Percentiles rank a stretch among this genome's conserved stretches.
These are phyloP conservation scores for Astrothelium macrocarpum DNA, from an alignment of 495 filamentous ascomycete species.

Conservation along the genomic window DNA sequence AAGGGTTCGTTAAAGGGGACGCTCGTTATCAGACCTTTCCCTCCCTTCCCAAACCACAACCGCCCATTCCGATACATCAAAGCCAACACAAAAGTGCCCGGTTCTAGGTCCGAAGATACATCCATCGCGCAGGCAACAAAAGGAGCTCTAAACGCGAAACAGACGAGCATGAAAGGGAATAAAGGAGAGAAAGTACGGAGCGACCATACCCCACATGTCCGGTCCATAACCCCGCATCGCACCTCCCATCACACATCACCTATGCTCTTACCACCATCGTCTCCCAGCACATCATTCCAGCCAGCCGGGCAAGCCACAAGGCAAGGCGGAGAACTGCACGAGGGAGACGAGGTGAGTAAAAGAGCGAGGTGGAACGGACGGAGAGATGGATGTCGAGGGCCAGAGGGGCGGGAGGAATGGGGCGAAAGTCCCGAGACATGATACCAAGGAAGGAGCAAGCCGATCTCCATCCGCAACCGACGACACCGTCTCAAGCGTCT, in stretches of 20 bases:
- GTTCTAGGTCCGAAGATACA: not conserved
- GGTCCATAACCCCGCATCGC: not conserved
- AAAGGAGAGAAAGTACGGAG: not conserved
- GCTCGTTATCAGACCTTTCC: not conserved
- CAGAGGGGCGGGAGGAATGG: slow-evolving; percentile 5
- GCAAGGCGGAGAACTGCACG: not conserved
- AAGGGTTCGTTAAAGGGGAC: not conserved
- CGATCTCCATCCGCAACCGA: not conserved
- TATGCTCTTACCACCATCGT: not conserved
- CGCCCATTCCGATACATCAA: not conserved
- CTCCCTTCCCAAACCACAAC: not conserved
- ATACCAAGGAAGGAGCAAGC: slow-evolving; percentile 7
- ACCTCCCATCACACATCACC: not conserved
- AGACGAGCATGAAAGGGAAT: not conserved
- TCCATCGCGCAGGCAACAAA: not conserved
- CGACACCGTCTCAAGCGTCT: not conserved
- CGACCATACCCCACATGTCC: slow-evolving; percentile 5
- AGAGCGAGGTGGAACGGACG: not conserved
- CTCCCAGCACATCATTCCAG: not conserved
- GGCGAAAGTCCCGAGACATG: slow-evolving; percentile 3
- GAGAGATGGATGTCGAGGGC: not conserved
- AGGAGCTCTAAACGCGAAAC: not conserved
- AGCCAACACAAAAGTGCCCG: not conserved
- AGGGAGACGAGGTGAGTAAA: not conserved
- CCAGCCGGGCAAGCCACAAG: slow-evolving; percentile 1